Conservation (phyloP, 2,329 filamentous ascomycete species). For the Tolypocladium ophioglossoides region DNA sequence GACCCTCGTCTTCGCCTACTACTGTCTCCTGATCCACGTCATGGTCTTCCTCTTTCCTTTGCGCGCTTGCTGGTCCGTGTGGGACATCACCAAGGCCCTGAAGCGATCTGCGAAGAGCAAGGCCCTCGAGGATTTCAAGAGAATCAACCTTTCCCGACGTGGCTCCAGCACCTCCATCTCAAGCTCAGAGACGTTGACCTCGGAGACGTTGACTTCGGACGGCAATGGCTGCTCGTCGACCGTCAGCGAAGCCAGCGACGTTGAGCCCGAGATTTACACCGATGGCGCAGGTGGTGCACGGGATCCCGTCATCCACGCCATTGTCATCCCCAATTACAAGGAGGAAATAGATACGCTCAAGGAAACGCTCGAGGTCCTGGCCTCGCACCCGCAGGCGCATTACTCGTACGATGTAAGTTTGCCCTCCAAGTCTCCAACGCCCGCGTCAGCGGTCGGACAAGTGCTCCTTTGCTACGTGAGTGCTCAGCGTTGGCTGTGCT, state of each 20-base stretch:
- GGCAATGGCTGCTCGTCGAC: constrained; percentile 35
- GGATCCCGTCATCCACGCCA: constrained; percentile 47
- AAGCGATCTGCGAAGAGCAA: constrained; percentile 33
- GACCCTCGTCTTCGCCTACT: constrained; percentile 50
- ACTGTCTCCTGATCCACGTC: constrained; percentile 54
- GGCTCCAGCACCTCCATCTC: constrained; percentile 44
- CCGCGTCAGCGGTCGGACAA: background rate
- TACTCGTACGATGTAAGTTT: constrained; percentile 57
- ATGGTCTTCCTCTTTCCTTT: constrained; percentile 54
- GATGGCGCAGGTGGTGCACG: constrained; percentile 33
- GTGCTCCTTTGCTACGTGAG: background rate
- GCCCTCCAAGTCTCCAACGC: too few species aligned
- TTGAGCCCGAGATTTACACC: constrained; percentile 34
- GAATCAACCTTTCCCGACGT: constrained; percentile 35
- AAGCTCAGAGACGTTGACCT: constrained; percentile 43
- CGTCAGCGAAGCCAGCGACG: constrained; percentile 40
- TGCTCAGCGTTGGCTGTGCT: background rate
- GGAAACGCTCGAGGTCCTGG: constrained; percentile 59
- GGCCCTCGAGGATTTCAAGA: constrained; percentile 33
- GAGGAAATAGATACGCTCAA: constrained; percentile 58
- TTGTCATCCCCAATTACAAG: constrained; percentile 65
- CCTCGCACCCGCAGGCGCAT: constrained; percentile 53
- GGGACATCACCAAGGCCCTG: constrained; percentile 42
- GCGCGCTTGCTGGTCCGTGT: constrained; percentile 50
- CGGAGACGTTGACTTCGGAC: constrained; percentile 35